Evolutionary conservation across 768 basidiomycete genomes (phyloP).

Genomic region (Tylopilus plumbeoviolaceoides): DNA sequence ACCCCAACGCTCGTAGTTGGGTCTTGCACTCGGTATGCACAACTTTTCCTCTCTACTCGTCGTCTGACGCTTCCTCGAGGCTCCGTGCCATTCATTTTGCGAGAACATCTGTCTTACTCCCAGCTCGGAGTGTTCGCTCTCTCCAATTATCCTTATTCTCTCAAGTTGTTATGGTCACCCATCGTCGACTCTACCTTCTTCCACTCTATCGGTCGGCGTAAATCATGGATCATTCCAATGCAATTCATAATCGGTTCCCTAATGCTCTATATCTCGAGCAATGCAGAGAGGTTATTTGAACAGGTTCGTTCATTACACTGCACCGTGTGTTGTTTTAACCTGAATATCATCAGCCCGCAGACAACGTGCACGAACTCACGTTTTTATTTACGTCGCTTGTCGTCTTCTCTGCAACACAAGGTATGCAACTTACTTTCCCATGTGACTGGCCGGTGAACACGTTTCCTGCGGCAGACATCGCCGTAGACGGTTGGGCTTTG

Average conservation of each 20-base stretch:
- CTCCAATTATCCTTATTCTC: constrained; percentile 91
- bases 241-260: constrained; percentile 83
- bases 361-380: constrained; percentile 76
- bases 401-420: constrained; percentile 95
- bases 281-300: constrained; percentile 72
- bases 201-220: constrained; percentile 82
- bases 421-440: constrained; percentile 36
- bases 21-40: constrained; percentile 77
- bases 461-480: constrained; percentile 64
- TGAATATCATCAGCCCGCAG: constrained; percentile 57
- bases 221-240: constrained; percentile 99
- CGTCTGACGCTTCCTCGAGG: constrained; percentile 42
- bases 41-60: neutral
- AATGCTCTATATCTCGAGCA: constrained; percentile 74
- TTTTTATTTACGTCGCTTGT: constrained; percentile 85
- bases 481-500: constrained; percentile 90
- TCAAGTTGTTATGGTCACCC: constrained; percentile 96
- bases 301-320: constrained; percentile 45
- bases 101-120: constrained; percentile 94
- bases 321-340: neutral
- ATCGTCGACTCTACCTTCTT: constrained; percentile 91
- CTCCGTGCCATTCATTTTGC: constrained; percentile 93
- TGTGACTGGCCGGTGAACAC: constrained; percentile 12
- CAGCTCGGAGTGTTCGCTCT: constrained; percentile 93
- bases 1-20: constrained; percentile 46